A percentile compares a stretch with the other conserved stretches of the same genome.
Conservation (phyloP, 352 stramenopile genomes). For the Globisporangium radiosum region DNA sequence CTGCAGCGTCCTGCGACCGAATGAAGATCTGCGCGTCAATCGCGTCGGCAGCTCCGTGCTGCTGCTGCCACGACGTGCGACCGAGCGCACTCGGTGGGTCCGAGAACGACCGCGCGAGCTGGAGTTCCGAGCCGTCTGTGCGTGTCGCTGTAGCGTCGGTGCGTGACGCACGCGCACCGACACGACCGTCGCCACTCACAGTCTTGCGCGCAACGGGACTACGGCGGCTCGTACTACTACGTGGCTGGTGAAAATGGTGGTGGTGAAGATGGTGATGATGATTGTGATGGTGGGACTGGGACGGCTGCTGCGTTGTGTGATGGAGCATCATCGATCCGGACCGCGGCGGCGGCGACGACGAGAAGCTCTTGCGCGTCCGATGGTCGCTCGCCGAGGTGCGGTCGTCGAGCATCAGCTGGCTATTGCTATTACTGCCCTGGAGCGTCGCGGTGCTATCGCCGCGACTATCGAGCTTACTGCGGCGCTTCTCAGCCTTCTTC, state of each 20-base stretch:
- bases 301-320: too few species aligned
- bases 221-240: too few species aligned
- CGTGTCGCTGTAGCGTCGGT: neutral
- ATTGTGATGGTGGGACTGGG: too few species aligned
- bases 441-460: conserved; percentile 18
- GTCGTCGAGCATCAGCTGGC: conserved; percentile 12
- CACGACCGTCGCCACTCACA: neutral
- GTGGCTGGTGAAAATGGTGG: too few species aligned
- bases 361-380: conserved; percentile 15
- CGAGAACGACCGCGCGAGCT: conserved; percentile 49
- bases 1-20: conserved; percentile 28
- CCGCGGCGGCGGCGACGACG: conserved; percentile 12
- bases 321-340: neutral
- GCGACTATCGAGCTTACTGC: conserved; percentile 38
- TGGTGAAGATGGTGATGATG: too few species aligned
- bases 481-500: conserved; percentile 66
- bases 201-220: conserved; percentile 1
- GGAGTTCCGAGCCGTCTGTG: conserved; percentile 9
- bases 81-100: conserved; percentile 37
- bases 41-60: conserved; percentile 20
- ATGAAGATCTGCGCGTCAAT: conserved; percentile 44
- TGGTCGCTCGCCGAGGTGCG: conserved; percentile 17
- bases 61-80: conserved; percentile 23
- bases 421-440: conserved; percentile 9
- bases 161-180: conserved; percentile 14